These are phyloP conservation scores for Neurospora sp. DNA, from an alignment of 495 filamentous ascomycete species.

Conservation along the genomic window DNA sequence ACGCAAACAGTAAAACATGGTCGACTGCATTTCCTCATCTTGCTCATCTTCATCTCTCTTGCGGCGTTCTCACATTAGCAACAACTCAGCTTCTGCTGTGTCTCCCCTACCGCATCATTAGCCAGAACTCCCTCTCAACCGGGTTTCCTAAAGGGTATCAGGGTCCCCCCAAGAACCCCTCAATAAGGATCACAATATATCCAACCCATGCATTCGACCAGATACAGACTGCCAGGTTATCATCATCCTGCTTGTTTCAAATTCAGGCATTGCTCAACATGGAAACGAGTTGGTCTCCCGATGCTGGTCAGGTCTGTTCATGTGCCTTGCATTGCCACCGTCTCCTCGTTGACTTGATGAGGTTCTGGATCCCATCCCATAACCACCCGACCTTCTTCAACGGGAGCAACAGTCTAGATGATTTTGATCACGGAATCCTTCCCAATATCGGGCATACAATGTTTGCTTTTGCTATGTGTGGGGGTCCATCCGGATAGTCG, in stretches of 20 bases:
- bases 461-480: neutral
- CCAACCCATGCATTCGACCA: neutral
- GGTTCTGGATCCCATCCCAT: neutral
- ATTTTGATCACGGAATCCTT: neutral
- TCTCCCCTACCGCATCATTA: neutral
- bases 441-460: neutral
- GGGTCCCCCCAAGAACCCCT: neutral
- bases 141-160: neutral
- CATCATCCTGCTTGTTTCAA: neutral
- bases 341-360: neutral
- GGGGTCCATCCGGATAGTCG: neutral
- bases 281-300: neutral
- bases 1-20: neutral
- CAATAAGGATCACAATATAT: neutral
- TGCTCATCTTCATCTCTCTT: neutral
- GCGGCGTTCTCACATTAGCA: neutral
- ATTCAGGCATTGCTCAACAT: neutral
- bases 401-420: neutral
- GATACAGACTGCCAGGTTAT: neutral
- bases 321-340: neutral
- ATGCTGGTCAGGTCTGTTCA: neutral
- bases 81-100: neutral
- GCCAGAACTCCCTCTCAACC: neutral
- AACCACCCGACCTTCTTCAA: neutral
- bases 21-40: neutral